Percentiles rank a stretch among this genome's conserved stretches.
phyloP scores from a whole-genome alignment of 495 filamentous ascomycete genomes.

The Lichenothelia convexa region DNA sequence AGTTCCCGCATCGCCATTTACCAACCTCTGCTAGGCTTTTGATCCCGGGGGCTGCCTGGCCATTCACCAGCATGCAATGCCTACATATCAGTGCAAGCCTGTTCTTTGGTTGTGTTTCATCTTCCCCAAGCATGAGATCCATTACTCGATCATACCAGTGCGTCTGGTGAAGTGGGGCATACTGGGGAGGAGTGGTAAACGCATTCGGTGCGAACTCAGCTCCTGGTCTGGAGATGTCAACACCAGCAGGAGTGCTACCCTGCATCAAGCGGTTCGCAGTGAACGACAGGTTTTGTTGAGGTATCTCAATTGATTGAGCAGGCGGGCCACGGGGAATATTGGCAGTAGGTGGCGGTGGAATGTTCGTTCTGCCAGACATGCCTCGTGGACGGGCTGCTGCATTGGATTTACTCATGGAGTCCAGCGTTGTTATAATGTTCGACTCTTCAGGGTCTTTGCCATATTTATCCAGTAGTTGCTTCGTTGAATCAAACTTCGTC shows the following conservation, averaged over 20 bases:
- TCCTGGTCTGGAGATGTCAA: slow-evolving; percentile 1
- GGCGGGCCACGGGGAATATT: slow-evolving; percentile 38
- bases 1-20: slow-evolving; percentile 74
- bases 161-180: slow-evolving; percentile 31
- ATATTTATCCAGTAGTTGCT: slow-evolving; percentile 87
- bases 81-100: slow-evolving; percentile 74
- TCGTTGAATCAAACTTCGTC: slow-evolving; percentile 88
- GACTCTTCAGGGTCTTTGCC: slow-evolving; percentile 34
- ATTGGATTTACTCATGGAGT: slow-evolving; percentile 7
- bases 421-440: slow-evolving; percentile 9
- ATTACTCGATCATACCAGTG: slow-evolving; percentile 91
- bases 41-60: slow-evolving; percentile 80
- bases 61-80: slow-evolving; percentile 77
- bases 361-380: slow-evolving; percentile 30
- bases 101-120: slow-evolving; percentile 84
- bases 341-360: slow-evolving; percentile 69
- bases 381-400: slow-evolving; percentile 5
- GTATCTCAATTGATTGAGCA: background rate
- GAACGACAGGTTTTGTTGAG: slow-evolving; percentile 10
- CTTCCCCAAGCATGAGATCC: slow-evolving; percentile 83
- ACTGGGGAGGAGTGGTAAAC: slow-evolving; percentile 25
- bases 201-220: slow-evolving; percentile 45
- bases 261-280: too few species aligned
- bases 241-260: slow-evolving; percentile 1
- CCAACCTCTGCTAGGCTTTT: slow-evolving; percentile 64